A percentile compares a stretch with the other conserved stretches of the same genome.
phyloP scores from a whole-genome alignment of 805 yeast species.

The Candida railenensis region DNA sequence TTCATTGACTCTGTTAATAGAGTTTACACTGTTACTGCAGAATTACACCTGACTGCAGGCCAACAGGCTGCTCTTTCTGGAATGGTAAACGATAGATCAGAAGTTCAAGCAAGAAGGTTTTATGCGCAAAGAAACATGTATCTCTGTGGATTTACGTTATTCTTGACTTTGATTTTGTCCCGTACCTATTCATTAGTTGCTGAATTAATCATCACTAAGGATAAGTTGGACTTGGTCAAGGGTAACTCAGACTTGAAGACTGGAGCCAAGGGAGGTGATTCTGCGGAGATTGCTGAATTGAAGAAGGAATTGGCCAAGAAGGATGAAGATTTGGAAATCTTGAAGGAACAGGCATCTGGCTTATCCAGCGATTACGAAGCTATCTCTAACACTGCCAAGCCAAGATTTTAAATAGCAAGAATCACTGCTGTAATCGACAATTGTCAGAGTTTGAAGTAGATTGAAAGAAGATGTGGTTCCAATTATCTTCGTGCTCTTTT shows the following conservation, averaged over 20 bases:
- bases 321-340: conserved; percentile 60
- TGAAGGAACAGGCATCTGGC: conserved; percentile 72
- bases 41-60: conserved; percentile 34
- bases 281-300: conserved; percentile 45
- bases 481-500: no score
- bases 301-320: conserved; percentile 48
- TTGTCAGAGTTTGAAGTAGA: no score
- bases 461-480: no score
- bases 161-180: conserved; percentile 78
- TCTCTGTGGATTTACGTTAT: conserved; percentile 91
- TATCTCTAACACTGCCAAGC: conserved; percentile 14
- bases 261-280: conserved; percentile 21
- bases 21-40: conserved; percentile 66
- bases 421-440: no score
- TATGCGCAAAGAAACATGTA: conserved; percentile 97
- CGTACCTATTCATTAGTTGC: conserved; percentile 81
- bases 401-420: neutral
- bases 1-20: conserved; percentile 89
- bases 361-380: conserved; percentile 64
- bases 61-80: conserved; percentile 17
- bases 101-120: conserved; percentile 85
- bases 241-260: conserved; percentile 20
- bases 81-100: conserved; percentile 62
- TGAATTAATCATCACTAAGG: conserved; percentile 67
- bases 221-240: conserved; percentile 44